phyloP scores from a whole-genome alignment of 129 eudicot genomes.

The Flaveria sonorensis region DNA sequence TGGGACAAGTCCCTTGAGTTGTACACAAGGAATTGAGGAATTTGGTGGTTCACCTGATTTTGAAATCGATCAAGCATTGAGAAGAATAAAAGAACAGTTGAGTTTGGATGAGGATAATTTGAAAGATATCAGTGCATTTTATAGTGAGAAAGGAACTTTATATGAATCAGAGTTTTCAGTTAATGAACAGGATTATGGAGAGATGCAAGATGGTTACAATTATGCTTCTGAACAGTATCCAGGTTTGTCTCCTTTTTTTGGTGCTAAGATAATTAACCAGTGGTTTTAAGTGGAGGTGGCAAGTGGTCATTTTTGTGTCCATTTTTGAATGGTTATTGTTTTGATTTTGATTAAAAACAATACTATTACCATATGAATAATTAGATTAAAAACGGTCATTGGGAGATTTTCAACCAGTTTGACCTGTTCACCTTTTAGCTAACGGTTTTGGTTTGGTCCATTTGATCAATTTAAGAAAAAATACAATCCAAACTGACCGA shows the following conservation, averaged over 20 bases:
- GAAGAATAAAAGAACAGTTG: conserved; percentile 52
- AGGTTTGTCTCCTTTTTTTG: conserved; percentile 47
- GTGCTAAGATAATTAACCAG: conserved; percentile 13
- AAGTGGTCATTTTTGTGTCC: not conserved
- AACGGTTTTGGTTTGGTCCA: not conserved
- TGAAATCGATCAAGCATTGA: conserved; percentile 60
- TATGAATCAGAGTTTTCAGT: conserved; percentile 45
- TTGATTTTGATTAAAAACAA: not conserved
- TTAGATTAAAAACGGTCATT: not conserved
- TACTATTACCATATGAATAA: not conserved
- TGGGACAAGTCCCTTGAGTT: conserved; percentile 44
- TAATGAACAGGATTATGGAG: conserved; percentile 35
- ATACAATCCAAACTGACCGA: not conserved
- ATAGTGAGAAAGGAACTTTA: conserved; percentile 44
- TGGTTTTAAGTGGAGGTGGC: not conserved
- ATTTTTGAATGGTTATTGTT: not conserved
- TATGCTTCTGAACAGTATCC: conserved; percentile 43
- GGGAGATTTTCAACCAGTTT: not conserved
- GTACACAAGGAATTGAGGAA: conserved; percentile 39
- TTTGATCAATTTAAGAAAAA: not conserved
- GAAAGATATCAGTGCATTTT: conserved; percentile 38
- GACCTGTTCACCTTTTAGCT: not conserved
- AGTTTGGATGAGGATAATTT: conserved; percentile 75
- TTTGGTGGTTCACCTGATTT: conserved; percentile 39
- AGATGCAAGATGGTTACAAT: conserved; percentile 40